Conservation (phyloP, 2,329 filamentous ascomycete species). For the Pseudogymnoascus sp. region DNA sequence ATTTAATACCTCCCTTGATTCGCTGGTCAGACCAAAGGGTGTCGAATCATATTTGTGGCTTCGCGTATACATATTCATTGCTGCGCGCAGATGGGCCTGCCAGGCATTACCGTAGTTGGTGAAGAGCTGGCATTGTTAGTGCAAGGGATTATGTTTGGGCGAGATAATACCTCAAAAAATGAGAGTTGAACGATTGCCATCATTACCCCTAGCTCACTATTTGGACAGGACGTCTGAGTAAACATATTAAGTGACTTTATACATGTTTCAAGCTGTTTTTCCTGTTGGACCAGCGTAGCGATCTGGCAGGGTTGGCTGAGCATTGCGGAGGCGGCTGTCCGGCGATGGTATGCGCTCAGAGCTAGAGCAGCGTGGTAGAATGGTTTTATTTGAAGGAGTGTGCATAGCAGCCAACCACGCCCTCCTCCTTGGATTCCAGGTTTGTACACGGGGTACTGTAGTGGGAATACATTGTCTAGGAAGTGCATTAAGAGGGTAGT, state of each 20-base stretch:
- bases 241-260: conserved; percentile 25
- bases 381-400: conserved; percentile 48
- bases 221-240: conserved; percentile 11
- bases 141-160: conserved; percentile 28
- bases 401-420: conserved; percentile 51
- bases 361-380: conserved; percentile 50
- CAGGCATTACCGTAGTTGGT: conserved; percentile 26
- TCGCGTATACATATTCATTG: conserved; percentile 15
- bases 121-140: conserved; percentile 42
- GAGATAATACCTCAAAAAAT: conserved; percentile 37
- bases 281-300: conserved; percentile 17
- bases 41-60: conserved; percentile 8
- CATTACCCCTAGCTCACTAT: conserved; percentile 31
- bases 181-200: conserved; percentile 46
- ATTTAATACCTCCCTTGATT: conserved; percentile 8
- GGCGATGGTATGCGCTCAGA: conserved; percentile 42
- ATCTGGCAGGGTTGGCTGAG: conserved; percentile 9
- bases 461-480: conserved; percentile 54
- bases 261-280: conserved; percentile 23
- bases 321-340: conserved; percentile 26
- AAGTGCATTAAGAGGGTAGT: conserved; percentile 46
- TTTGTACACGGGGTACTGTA: conserved; percentile 55
- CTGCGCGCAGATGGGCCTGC: conserved; percentile 21
- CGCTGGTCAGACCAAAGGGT: conserved; percentile 10
- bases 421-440: conserved; percentile 48